Evolutionary conservation across 805 yeast genomes (phyloP).

Genomic region (Candida silvicultrix): DNA sequence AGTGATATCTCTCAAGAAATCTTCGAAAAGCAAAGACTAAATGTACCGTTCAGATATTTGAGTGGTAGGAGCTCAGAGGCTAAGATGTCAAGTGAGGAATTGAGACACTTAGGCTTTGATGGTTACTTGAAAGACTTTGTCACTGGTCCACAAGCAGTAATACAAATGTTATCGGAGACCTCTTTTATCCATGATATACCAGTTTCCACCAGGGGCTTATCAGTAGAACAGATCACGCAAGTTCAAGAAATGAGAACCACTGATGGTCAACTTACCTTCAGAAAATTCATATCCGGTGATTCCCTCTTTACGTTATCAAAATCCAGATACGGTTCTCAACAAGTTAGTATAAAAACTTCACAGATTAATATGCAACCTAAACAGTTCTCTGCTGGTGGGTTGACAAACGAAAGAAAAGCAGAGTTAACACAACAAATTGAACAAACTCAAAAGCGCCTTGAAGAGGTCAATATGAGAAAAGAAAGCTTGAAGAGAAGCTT

Average conservation of each 20-base stretch:
- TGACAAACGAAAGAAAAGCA: constrained; percentile 14
- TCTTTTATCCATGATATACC: constrained; percentile 54
- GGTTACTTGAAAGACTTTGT: constrained; percentile 71
- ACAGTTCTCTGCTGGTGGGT: constrained; percentile 15
- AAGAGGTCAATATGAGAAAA: constrained; percentile 9
- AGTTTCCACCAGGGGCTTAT: constrained; percentile 42
- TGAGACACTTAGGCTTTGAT: constrained; percentile 61
- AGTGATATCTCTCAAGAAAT: constrained; percentile 35
- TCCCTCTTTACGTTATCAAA: constrained; percentile 40
- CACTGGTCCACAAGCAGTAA: constrained; percentile 65
- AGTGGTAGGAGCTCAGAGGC: constrained; percentile 14
- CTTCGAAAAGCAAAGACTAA: constrained; percentile 28
- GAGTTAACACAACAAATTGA: constrained; percentile 1
- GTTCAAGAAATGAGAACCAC: constrained; percentile 30
- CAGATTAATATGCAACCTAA: constrained; percentile 4
- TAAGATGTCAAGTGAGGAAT: constrained; percentile 25
- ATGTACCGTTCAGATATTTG: constrained; percentile 53
- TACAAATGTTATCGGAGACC: constrained; percentile 62
- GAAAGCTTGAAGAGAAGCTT: constrained; percentile 6
- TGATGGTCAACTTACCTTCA: constrained; percentile 40
- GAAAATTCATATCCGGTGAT: constrained; percentile 56
- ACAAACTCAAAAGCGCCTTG: constrained; percentile 4
- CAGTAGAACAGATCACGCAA: constrained; percentile 24
- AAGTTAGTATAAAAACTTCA: constrained; percentile 24
- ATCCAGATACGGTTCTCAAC: constrained; percentile 62